Conservation (phyloP, 768 basidiomycete species). For the Boletus rubroflammeus region DNA sequence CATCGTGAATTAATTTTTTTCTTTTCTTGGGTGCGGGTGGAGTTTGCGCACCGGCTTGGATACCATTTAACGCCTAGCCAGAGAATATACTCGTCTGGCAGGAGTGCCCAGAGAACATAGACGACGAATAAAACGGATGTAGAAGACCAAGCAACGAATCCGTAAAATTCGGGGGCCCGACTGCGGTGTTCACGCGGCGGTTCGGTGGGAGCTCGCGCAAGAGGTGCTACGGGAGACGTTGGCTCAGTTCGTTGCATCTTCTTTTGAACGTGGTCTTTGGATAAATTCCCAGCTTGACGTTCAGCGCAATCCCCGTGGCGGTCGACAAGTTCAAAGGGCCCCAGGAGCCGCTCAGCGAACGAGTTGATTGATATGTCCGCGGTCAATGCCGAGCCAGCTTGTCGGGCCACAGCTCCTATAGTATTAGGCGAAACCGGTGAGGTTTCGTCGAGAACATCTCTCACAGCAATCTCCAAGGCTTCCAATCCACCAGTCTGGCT, state of each 20-base stretch:
- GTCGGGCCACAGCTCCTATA: neutral
- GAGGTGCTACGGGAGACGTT: constrained; percentile 43
- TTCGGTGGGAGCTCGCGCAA: constrained; percentile 40
- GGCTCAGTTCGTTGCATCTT: constrained; percentile 26
- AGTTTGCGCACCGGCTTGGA: constrained; percentile 63
- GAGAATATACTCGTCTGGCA: constrained; percentile 68
- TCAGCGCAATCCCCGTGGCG: constrained; percentile 23
- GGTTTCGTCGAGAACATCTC: neutral
- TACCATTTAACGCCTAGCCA: constrained; percentile 78
- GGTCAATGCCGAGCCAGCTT: constrained; percentile 13
- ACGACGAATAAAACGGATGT: constrained; percentile 67
- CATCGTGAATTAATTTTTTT: neutral
- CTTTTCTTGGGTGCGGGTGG: no score
- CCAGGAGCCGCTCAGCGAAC: neutral
- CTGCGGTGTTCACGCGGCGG: constrained; percentile 48
- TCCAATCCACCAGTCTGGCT: neutral
- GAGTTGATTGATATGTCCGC: neutral
- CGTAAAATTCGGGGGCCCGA: constrained; percentile 82
- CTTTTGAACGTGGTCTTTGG: neutral
- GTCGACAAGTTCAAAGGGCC: constrained; percentile 1
- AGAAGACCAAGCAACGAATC: constrained; percentile 83
- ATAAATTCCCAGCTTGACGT: constrained; percentile 1
- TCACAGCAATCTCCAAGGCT: neutral
- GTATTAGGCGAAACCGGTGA: neutral
- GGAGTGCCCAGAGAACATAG: constrained; percentile 76